Base-by-base conservation (phyloP, 2,329 filamentous ascomycete genomes). In the Cordyceps tenuipes region DNA sequence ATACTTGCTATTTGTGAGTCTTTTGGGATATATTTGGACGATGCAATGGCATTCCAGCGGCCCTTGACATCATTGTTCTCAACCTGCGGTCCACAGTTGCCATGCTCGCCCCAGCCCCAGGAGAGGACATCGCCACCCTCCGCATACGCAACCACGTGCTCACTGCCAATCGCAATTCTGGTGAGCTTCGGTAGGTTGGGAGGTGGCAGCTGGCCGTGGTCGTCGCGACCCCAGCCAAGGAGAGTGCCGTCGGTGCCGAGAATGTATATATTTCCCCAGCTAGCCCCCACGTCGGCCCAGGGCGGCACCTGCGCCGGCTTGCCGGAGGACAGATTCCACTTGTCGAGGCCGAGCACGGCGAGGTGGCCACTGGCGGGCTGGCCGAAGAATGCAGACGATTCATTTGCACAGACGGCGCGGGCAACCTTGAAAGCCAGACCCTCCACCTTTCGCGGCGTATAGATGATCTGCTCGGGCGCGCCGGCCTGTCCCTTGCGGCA, bases 61-160 rank as follows among this genome's bases (percentile, higher is more conserved):
- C 82, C 87, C 64, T 86, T 87, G 50, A 91, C 85, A 72, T 89
- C 83, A 54, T 84, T 85, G 63, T 81, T 76, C 19, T 80, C 76
- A 63, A 85, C 83, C 13, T 81, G 77, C 41, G 84, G 82, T 3
- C 94, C 94, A 71, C 94, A 99, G 71, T 99, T 99, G 1, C 94
- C 94, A 74, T 99, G 94, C 73, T 97, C 93, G 2, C 91, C 92
- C 94, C 94, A 99, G 21, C 94, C 94, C 91, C 93, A 97, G 1
- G 90, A 83, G 53, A 95, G 74, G 1, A 96, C 84, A 55, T 86
- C 82, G 1, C 84, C 84, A 21, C 81, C 77, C 10, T 74, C 75
- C 0, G 88, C 85, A 29, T 93, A 73, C 9, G 85, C 90, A 63
- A 97, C 73, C n/a, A 83, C 85, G 72, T 99, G 94, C 72, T 97